Conservation (phyloP, 345 rosid genomes). For the Pugionium dolabratum region DNA sequence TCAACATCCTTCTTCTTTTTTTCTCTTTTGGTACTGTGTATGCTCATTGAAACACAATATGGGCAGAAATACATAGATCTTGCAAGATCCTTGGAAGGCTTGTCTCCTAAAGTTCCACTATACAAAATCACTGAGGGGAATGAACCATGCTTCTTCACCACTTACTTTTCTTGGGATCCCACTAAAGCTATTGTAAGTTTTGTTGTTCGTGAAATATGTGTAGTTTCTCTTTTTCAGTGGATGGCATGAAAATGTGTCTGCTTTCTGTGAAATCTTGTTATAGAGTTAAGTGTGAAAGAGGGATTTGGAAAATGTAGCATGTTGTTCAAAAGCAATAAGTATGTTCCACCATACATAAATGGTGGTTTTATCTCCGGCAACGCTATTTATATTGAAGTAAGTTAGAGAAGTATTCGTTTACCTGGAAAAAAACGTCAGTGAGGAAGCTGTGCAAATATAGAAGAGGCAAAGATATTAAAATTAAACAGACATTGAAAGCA, state of each 20-base stretch:
- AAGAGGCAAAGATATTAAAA: neutral
- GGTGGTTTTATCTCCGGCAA: slow-evolving; percentile 5
- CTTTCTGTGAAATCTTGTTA: neutral
- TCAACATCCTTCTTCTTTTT: slow-evolving; percentile 16
- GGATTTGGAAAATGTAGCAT: neutral
- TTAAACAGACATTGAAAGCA: neutral
- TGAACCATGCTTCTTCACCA: slow-evolving; percentile 92
- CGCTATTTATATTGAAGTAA: neutral
- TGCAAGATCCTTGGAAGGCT: slow-evolving; percentile 82
- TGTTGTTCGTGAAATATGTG: neutral
- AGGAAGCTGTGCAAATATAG: neutral
- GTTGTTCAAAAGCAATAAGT: neutral
- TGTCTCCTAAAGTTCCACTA: slow-evolving; percentile 79
- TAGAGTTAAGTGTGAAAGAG: slow-evolving; percentile 1
- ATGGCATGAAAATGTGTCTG: slow-evolving; percentile 14
- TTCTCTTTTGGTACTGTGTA: slow-evolving; percentile 26
- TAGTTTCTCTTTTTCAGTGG: slow-evolving; percentile 5
- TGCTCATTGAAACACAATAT: slow-evolving; percentile 33
- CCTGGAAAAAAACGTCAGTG: neutral
- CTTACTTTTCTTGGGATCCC: slow-evolving; percentile 87
- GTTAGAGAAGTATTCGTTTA: slow-evolving; percentile 11
- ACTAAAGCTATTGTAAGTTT: slow-evolving; percentile 72
- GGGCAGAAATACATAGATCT: slow-evolving; percentile 76
- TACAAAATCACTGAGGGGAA: slow-evolving; percentile 94
- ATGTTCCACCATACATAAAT: slow-evolving; percentile 6